These are phyloP conservation scores for Melanomma pulvis-pyrius DNA, from an alignment of 495 filamentous ascomycete genomes.

Conservation along the genomic window DNA sequence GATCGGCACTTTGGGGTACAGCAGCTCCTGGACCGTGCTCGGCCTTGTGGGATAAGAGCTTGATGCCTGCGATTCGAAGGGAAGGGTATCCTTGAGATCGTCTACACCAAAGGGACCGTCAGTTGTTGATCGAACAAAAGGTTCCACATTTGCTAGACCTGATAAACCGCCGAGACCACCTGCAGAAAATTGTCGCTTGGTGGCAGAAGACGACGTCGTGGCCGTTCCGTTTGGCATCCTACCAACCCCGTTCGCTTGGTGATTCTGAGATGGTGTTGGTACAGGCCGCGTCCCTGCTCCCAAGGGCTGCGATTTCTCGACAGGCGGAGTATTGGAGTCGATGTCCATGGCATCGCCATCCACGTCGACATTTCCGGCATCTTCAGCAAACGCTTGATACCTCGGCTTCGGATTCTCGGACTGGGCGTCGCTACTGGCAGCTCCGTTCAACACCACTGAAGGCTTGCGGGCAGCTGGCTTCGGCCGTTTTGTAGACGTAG, in stretches of 20 bases:
- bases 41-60: constrained; percentile 48
- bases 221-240: background rate
- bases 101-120: constrained; percentile 60
- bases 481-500: constrained; percentile 19
- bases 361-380: constrained; percentile 6
- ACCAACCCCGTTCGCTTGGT: background rate
- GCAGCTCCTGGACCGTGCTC: constrained; percentile 48
- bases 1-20: constrained; percentile 66
- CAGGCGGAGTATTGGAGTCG: constrained; percentile 34
- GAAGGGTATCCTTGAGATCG: constrained; percentile 68
- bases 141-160: constrained; percentile 52
- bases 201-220: constrained; percentile 1
- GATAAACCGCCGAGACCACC: constrained; percentile 19
- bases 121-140: constrained; percentile 58
- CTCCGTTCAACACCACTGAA: constrained; percentile 11
- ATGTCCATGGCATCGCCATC: constrained; percentile 49
- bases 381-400: constrained; percentile 23
- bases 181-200: background rate
- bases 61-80: constrained; percentile 70
- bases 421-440: constrained; percentile 22
- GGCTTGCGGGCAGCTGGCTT: constrained; percentile 21
- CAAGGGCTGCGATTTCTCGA: constrained; percentile 4
- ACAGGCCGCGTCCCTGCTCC: background rate
- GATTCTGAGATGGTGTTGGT: background rate
- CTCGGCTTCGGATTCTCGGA: constrained; percentile 19